Evolutionary conservation across 129 eudicot species (phyloP), one percentile per base, ranked within the genome.

Genomic region (Artemisia annua): DNA sequence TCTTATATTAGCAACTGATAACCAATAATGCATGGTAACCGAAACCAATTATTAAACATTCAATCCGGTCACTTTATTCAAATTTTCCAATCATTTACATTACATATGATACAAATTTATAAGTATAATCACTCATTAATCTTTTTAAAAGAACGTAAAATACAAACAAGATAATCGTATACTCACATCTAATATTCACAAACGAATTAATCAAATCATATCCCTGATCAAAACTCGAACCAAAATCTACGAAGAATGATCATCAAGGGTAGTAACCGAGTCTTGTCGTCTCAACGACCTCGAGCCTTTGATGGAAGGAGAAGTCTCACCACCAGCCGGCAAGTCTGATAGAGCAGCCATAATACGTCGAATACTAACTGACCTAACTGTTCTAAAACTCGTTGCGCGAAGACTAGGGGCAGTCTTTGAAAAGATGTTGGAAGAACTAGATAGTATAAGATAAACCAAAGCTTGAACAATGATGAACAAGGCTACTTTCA

Each of bases 381-480:
- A 78, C 1, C 85, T 84, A 55, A 65, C 89, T 0, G 77, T 24
- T 67, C 74, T 71, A 83, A 89, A 89, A 66, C 87, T 83, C 8
- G 78, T 59, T 15, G 91, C 88, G 39, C 83, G 81, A 11, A 71
- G 83, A 58, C 66, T 81, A 12, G 84, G 84, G 39, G 84, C 72
- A 1, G 78, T 79, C 66, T 86, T 86, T 0, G 96, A 86, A 80
- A 89, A 89, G 51, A 89, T 67, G 48, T 76, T 71, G 66, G 96
- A 89, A 32, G 96, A 89, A 55, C 81, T 73, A 22, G 95, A 83
- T 17, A 88, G 64, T 39, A 88, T 88, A 8, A 85, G 73, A 67
- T 85, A 88, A 55, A 88, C 88, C 5, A 88, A 76, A 55, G 78
- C 87, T 81, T 88, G 96, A 12, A 85, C 91, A 3, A 86, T 60